Evolutionary conservation across 2,329 filamentous ascomycete genomes (phyloP).

Genomic region (Pseudopyricularia cyperi): DNA sequence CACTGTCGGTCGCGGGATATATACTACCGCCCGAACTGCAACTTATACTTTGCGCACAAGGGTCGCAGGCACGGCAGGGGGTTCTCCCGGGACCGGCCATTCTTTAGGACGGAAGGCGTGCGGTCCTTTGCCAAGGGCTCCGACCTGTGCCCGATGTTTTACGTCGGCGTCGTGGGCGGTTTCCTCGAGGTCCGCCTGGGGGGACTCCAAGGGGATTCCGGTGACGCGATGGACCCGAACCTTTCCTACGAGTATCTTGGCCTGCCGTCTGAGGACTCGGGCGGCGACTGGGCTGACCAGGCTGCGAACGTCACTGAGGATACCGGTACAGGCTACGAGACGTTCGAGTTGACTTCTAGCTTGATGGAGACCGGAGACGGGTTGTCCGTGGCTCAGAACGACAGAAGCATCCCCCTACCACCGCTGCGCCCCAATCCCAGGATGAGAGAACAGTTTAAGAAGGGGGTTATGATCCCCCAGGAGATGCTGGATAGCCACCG

Average conservation of each 20-base stretch:
- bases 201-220: neutral
- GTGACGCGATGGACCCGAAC: neutral
- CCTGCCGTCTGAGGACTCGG: neutral
- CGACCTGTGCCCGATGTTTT: conserved; percentile 32
- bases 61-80: conserved; percentile 7
- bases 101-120: conserved; percentile 14
- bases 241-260: neutral
- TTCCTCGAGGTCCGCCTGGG: conserved; percentile 28
- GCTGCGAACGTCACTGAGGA: too few relatives aligned
- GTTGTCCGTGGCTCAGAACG: conserved; percentile 7
- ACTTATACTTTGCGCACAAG: conserved; percentile 26
- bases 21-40: conserved; percentile 35
- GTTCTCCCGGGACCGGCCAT: conserved; percentile 3
- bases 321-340: conserved; percentile 9
- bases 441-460: neutral
- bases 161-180: conserved; percentile 33
- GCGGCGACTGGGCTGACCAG: neutral
- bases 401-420: conserved; percentile 9
- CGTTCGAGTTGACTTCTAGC: conserved; percentile 5
- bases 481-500: neutral
- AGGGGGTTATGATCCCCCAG: neutral
- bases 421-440: conserved; percentile 3
- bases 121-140: conserved; percentile 35
- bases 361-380: conserved; percentile 17
- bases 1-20: conserved; percentile 28